Conservation (phyloP, 495 filamentous ascomycete genomes). For the Hyaloscypha variabilis region DNA sequence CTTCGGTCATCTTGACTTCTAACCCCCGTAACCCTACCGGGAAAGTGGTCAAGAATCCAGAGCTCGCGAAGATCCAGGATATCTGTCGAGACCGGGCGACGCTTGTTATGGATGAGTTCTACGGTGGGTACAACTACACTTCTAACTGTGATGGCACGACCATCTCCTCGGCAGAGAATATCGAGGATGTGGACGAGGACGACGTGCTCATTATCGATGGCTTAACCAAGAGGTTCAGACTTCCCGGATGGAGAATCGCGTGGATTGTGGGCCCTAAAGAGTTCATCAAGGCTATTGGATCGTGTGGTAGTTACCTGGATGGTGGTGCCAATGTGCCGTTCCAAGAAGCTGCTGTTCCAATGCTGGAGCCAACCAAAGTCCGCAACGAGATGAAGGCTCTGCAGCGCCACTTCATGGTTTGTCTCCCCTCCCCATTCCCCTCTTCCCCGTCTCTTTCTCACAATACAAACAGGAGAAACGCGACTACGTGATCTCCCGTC, state of each 20-base stretch:
- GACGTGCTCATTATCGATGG: conserved; percentile 94
- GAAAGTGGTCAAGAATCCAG: conserved; percentile 75
- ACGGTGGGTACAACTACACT: conserved; percentile 94
- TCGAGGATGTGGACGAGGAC: conserved; percentile 67
- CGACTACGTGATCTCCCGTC: conserved; percentile 80
- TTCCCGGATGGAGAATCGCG: conserved; percentile 95
- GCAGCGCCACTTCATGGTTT: conserved; percentile 75
- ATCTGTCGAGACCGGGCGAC: conserved; percentile 89
- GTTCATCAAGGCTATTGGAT: conserved; percentile 92
- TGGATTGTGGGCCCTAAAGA: conserved; percentile 97
- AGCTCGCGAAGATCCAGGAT: conserved; percentile 86
- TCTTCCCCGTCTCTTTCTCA: conserved; percentile 7
- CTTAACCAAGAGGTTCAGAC: conserved; percentile 93
- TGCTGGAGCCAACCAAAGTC: conserved; percentile 85
- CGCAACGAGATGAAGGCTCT: conserved; percentile 86
- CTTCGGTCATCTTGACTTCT: conserved; percentile 88
- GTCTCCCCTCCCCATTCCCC: not conserved
- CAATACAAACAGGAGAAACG: conserved; percentile 65
- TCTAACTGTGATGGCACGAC: conserved; percentile 86
- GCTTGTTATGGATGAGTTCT: conserved; percentile 95
- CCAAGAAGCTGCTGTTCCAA: conserved; percentile 89
- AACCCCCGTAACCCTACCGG: conserved; percentile 98
- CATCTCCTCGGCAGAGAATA: conserved; percentile 83
- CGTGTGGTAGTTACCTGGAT: conserved; percentile 93
- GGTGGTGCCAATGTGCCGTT: conserved; percentile 94